Conservation (phyloP, 768 basidiomycete genomes). For the Tricholomella constricta region DNA sequence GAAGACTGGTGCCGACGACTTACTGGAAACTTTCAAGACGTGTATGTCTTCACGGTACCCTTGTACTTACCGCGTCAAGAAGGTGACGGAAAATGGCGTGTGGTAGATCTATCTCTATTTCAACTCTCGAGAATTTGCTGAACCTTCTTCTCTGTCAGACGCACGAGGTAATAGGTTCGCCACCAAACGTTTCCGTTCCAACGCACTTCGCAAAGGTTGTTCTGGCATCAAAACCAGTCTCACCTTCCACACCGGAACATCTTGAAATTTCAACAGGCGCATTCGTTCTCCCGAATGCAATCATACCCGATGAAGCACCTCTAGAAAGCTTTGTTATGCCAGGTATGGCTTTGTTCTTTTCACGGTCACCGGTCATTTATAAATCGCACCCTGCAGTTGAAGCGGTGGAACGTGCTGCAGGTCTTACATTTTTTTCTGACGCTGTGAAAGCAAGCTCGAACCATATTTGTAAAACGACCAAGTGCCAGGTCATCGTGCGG, state of each 20-base stretch:
- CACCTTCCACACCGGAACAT: constrained; percentile 68
- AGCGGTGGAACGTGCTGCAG: constrained; percentile 87
- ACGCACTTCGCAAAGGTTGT: constrained; percentile 99
- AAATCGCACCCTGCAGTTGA: constrained; percentile 59
- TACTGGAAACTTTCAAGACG: constrained; percentile 86
- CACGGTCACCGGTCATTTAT: not conserved
- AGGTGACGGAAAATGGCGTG: constrained; percentile 91
- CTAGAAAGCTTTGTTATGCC: constrained; percentile 83
- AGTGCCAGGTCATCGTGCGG: constrained; percentile 86
- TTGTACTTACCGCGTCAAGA: constrained; percentile 90
- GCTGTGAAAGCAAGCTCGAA: constrained; percentile 72
- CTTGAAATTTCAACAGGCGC: constrained; percentile 86
- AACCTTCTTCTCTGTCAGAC: constrained; percentile 45
- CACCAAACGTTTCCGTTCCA: constrained; percentile 89
- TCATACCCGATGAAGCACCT: constrained; percentile 82
- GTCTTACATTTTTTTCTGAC: constrained; percentile 85
- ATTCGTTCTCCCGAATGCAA: constrained; percentile 94
- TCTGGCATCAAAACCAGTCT: constrained; percentile 72
- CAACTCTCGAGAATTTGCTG: not conserved
- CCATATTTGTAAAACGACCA: constrained; percentile 86
- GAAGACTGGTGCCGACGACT: constrained; percentile 95
- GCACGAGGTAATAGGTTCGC: constrained; percentile 93
- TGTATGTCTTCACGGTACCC: constrained; percentile 97
- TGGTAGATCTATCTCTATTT: constrained; percentile 58
- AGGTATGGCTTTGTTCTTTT: constrained; percentile 44